These are phyloP conservation scores for Oryza nivara DNA, from an alignment of 176 grass and related monocot species.

Conservation along the genomic window DNA sequence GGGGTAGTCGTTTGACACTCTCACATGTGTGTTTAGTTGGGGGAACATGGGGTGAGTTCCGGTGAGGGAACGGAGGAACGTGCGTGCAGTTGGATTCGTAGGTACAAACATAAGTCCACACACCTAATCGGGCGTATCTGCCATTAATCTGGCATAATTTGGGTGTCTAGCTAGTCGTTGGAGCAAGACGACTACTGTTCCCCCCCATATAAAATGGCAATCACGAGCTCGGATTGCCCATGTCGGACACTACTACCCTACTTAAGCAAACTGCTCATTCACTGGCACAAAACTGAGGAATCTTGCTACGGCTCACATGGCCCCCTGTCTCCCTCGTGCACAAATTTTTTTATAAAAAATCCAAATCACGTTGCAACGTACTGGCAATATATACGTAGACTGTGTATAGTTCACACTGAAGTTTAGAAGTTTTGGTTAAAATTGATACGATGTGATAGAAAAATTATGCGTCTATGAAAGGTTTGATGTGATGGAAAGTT, in stretches of 20 bases:
- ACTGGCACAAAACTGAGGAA: neutral
- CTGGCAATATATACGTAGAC: too few species aligned
- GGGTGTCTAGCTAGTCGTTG: neutral
- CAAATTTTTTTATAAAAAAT: neutral
- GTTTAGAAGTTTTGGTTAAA: too few species aligned
- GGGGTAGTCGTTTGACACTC: neutral
- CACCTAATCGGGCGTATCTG: neutral
- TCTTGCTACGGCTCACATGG: slow-evolving; percentile 31
- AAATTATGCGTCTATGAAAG: too few species aligned
- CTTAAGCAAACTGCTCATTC: neutral
- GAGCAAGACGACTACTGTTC: neutral
- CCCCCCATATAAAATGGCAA: neutral
- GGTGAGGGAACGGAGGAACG: neutral
- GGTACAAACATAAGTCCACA: neutral
- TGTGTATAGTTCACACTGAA: too few species aligned
- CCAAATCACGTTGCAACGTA: neutral
- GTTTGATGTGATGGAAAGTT: too few species aligned
- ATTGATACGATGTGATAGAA: too few species aligned
- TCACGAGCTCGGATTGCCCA: neutral
- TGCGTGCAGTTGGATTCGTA: neutral
- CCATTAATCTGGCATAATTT: neutral
- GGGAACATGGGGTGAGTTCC: neutral
- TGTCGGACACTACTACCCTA: slow-evolving; percentile 9
- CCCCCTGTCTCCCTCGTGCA: neutral
- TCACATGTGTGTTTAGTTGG: neutral